Evolutionary conservation across 345 rosid species (phyloP), one percentile per base, ranked within the genome.

Genomic region (Arabis hirsuta): DNA sequence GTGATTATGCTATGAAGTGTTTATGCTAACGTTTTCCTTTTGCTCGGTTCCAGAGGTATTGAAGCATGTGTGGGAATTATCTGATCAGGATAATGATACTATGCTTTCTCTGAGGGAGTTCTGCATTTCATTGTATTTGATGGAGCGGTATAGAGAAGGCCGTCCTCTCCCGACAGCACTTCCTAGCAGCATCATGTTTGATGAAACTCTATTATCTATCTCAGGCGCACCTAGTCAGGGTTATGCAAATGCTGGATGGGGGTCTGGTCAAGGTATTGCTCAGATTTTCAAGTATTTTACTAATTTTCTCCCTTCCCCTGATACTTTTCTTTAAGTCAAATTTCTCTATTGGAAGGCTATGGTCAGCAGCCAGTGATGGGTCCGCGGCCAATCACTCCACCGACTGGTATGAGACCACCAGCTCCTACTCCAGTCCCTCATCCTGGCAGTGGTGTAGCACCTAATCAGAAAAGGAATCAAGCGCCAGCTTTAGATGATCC

Each of bases 51-150:
- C 88, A 95, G 99, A 95, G 86, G 84, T 95, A 68, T 78, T 95
- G 79, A 95, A 95, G 88, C 96, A 84, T 82, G 96, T 95, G 10
- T 95, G 99, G 97, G 96, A 95, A 80, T 84, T 95, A 78, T 91
- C 99, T 43, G 99, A 95, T 85, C 99, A 95, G 81, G 99, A 95
- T 72, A 83, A 72, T 80, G 99, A 95, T 77, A 91, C 97, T 83
- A 95, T 95, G 97, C 97, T 95, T 79, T 91, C 99, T 65, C 81
- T 91, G 87, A 91, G 96, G 81, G 99, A 95, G 72, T 95, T 95
- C 68, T 95, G 97, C 84, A 85, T 86, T 81, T 90, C 98, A 65
- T 88, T 93, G 50, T 93, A 93, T 81, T 79, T 93, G 84, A 93
- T 93, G 98, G 98, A 95, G 84, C 91, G 93, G 47, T 84, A 55